Base-by-base conservation (phyloP, 139 green algal species). In the Picochlorum sp. region DNA sequence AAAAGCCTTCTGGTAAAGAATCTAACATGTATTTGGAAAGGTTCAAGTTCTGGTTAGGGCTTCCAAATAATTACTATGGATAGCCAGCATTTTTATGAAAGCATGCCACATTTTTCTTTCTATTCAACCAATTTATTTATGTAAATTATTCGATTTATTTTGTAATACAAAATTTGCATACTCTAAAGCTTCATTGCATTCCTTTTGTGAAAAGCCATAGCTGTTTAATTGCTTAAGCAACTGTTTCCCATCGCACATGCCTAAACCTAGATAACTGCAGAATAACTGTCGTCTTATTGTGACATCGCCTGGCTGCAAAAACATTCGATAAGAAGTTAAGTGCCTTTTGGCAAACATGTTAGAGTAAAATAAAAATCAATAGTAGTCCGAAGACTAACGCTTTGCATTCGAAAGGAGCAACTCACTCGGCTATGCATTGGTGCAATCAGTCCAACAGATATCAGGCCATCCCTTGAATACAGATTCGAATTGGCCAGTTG, bases 21-120 rank as follows among this genome's bases (percentile, higher is more conserved):
- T 33, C 22, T 31, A 81, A 74, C 40, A 50, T 62, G 36, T 47
- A 47, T 13, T 39, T 86, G 3, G 81, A 90, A 62, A 64, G 80
- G 16, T 63, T 84, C 31, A 88, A 88, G 47, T 90, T 82, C 64
- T 88, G 70, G 74, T 67, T 86, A 25, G 82, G 81, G 5, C 54
- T 89, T 40, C 81, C 81, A n/a, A 89, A 89, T 65, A 55, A 20
- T 16, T 87, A 84, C 55, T 81, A 84, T 40, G 16, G 24, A 50
- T 53, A 53, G 9, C 9, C 9, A 59, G 53, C 6, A 50, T 50
- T 18, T 30, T 26, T 9, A 51, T 45, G 10, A 50, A 22, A 5
- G 18, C 33, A 47, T 47, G 8, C 24, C 24, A 18, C 5, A 59
- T 30, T 41, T 59, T 59, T 18, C 20, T 50, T 52, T 59, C 9